Evolutionary conservation across 2,329 filamentous ascomycete species (phyloP).

Genomic region (Raffaelea arxii): DNA sequence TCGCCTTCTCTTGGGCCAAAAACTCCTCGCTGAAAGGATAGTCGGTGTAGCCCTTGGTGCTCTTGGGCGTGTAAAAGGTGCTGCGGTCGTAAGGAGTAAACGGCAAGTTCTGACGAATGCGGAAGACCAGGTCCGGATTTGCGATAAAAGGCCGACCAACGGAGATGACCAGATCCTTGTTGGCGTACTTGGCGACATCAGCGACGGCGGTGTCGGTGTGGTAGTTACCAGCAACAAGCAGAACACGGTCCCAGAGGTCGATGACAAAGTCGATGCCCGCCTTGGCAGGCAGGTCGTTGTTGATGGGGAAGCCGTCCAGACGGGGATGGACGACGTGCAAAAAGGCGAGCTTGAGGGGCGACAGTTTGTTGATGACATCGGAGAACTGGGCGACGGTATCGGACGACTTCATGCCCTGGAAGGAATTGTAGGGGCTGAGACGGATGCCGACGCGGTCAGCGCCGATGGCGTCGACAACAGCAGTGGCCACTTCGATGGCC

Average conservation of each 20-base stretch:
- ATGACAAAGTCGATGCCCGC: conserved; percentile 18
- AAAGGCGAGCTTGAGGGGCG: conserved; percentile 43
- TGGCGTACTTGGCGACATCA: conserved; percentile 14
- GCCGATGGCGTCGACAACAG: conserved; percentile 41
- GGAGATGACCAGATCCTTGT: conserved; percentile 22
- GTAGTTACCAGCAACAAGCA: conserved; percentile 20
- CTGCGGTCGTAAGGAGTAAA: conserved; percentile 24
- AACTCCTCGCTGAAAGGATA: too few species aligned
- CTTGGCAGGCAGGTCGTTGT: conserved; percentile 10
- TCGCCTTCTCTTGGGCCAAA: too few species aligned
- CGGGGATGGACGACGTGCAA: conserved; percentile 47
- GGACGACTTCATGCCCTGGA: conserved; percentile 48
- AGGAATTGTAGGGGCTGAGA: conserved; percentile 43
- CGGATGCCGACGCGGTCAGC: conserved; percentile 39
- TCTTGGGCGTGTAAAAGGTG: conserved; percentile 27
- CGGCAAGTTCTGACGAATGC: conserved; percentile 23
- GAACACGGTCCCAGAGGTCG: too few species aligned
- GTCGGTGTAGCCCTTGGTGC: conserved; percentile 24
- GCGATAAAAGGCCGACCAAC: conserved; percentile 31
- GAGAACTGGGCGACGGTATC: conserved; percentile 51
- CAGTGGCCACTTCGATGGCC: conserved; percentile 39
- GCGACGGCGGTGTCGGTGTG: conserved; percentile 17
- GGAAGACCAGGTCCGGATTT: conserved; percentile 38
- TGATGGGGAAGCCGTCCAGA: conserved; percentile 19
- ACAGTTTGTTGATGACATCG: conserved; percentile 23